phyloP scores from a whole-genome alignment of 2,329 filamentous ascomycete genomes.

The Clonostachys solani region DNA sequence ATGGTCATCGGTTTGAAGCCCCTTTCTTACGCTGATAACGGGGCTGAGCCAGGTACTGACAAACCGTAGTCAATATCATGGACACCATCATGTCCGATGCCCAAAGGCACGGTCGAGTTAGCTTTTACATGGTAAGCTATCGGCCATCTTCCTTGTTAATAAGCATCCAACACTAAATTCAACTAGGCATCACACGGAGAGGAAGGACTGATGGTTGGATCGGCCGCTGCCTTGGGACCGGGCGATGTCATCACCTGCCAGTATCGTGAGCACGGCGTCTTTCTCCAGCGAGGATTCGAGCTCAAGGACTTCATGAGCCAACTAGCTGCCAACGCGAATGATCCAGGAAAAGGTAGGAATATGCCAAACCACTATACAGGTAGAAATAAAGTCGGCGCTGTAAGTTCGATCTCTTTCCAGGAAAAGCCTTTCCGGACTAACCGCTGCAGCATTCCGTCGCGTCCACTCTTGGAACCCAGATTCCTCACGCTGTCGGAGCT shows the following conservation, averaged over 20 bases:
- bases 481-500: constrained; percentile 75
- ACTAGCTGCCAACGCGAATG: constrained; percentile 75
- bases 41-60: no score
- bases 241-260: constrained; percentile 84
- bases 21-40: no score
- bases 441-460: constrained; percentile 71
- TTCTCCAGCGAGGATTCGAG: constrained; percentile 79
- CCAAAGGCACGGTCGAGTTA: constrained; percentile 78
- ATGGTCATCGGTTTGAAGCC: no score
- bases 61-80: constrained; percentile 70
- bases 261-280: constrained; percentile 84
- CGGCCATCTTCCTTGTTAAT: no score
- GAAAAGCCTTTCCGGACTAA: no score
- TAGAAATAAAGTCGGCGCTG: constrained; percentile 71
- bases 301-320: constrained; percentile 87
- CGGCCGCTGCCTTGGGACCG: constrained; percentile 67
- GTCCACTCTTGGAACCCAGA: constrained; percentile 75
- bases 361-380: constrained; percentile 89
- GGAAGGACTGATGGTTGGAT: constrained; percentile 83
- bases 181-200: no score
- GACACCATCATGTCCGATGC: constrained; percentile 92
- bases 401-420: constrained; percentile 28
- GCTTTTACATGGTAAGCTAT: constrained; percentile 84
- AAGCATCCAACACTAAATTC: no score
- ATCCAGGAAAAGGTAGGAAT: constrained; percentile 73